Evolutionary conservation across 1,284 basidiomycete genomes (phyloP).

Genomic region (Singerocomus rubriflavus): DNA sequence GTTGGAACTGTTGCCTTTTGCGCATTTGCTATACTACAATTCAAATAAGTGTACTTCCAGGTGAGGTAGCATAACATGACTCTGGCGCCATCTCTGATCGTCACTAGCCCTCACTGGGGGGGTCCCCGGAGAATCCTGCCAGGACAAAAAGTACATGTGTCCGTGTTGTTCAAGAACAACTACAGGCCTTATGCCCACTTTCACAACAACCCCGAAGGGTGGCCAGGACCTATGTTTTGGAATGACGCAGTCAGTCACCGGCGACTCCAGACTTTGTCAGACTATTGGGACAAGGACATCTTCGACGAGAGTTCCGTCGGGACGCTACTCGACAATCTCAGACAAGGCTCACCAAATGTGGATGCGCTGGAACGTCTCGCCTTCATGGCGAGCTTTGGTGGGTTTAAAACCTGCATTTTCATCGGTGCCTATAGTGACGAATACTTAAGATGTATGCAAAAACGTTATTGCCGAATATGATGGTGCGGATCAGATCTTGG

Average conservation of each 20-base stretch:
- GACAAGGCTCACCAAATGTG: slow-evolving; percentile 10
- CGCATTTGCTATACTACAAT: slow-evolving; percentile 28
- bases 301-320: slow-evolving; percentile 24
- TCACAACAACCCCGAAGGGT: slow-evolving; percentile 15
- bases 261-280: slow-evolving; percentile 16
- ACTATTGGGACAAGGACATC: slow-evolving; percentile 31
- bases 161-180: slow-evolving; percentile 29
- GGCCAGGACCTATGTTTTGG: slow-evolving; percentile 32
- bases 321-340: slow-evolving; percentile 22
- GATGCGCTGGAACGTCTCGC: slow-evolving; percentile 29
- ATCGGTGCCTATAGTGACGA: neutral
- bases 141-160: slow-evolving; percentile 34
- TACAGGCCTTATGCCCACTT: slow-evolving; percentile 28
- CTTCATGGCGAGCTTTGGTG: slow-evolving; percentile 32
- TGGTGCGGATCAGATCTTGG: slow-evolving; percentile 9
- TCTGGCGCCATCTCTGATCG: slow-evolving; percentile 10
- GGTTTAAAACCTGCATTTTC: neutral
- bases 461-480: neutral
- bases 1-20: slow-evolving; percentile 28
- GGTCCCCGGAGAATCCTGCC: slow-evolving; percentile 24
- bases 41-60: slow-evolving; percentile 18
- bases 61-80: slow-evolving; percentile 4
- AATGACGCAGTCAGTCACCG: slow-evolving; percentile 30
- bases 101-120: slow-evolving; percentile 30
- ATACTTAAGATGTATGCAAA: slow-evolving; percentile 18